Percentiles rank a stretch among this genome's conserved stretches.
Evolutionary conservation across 2,329 filamentous ascomycete genomes (phyloP).

Genomic region (Botrytis medusae): DNA sequence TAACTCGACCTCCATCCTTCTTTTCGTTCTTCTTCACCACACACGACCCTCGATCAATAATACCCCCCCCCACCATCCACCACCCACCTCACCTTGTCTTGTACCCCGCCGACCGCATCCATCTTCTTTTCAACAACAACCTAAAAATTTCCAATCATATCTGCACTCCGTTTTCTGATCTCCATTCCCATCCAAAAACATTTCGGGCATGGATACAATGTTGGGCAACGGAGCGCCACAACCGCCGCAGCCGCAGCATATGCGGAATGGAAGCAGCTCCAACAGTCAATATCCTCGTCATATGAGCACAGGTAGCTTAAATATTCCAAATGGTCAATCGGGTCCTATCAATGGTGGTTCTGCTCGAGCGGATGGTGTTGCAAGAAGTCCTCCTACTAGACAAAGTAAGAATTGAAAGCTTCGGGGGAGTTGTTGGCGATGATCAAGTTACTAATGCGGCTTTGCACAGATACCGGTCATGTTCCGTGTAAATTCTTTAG

Average conservation of each 20-base stretch:
- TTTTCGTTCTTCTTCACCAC: conserved; percentile 1
- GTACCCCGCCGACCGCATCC: conserved; percentile 15
- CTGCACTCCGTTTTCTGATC: not conserved
- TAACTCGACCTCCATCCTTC: not conserved
- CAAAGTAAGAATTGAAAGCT: conserved; percentile 21
- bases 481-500: conserved; percentile 25
- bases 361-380: conserved; percentile 18
- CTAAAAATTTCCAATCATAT: not conserved
- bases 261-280: conserved; percentile 21
- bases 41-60: not conserved
- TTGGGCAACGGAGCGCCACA: conserved; percentile 21
- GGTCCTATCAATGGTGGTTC: conserved; percentile 1
- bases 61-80: not conserved
- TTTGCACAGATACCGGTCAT: conserved; percentile 22
- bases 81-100: not conserved
- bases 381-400: conserved; percentile 22
- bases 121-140: conserved; percentile 1
- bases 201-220: conserved; percentile 18
- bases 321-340: conserved; percentile 21
- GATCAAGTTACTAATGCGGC: conserved; percentile 14
- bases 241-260: conserved; percentile 20
- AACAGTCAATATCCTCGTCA: conserved; percentile 23
- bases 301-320: conserved; percentile 22
- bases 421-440: not conserved
- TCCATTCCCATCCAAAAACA: not conserved